Percentiles rank a stretch among this genome's conserved stretches.
Conservation (phyloP, 2,329 filamentous ascomycete species). For the Arthrobotrys iridis region DNA sequence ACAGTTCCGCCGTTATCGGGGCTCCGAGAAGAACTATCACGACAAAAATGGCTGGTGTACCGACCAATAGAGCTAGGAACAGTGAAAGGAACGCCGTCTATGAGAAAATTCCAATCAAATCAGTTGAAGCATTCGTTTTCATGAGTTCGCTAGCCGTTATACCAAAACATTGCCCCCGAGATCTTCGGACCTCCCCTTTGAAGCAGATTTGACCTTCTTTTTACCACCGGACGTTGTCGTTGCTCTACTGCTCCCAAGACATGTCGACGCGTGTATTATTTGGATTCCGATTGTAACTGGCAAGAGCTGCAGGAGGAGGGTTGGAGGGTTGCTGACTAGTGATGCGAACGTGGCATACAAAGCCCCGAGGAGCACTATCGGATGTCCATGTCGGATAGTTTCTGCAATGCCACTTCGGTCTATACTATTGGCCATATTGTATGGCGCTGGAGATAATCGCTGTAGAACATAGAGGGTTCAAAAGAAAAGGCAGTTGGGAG, state of each 20-base stretch:
- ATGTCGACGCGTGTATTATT: constrained; percentile 71
- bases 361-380: constrained; percentile 72
- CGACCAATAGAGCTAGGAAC: constrained; percentile 65
- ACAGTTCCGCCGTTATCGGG: constrained; percentile 81
- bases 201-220: constrained; percentile 34
- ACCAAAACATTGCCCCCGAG: constrained; percentile 25
- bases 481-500: constrained; percentile 38
- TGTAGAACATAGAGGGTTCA: background rate
- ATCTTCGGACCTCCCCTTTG: constrained; percentile 28
- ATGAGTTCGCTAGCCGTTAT: background rate
- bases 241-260: constrained; percentile 62
- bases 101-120: background rate
- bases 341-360: constrained; percentile 72
- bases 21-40: constrained; percentile 89
- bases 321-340: constrained; percentile 76
- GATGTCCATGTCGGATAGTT: constrained; percentile 73
- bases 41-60: constrained; percentile 68
- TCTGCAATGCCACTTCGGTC: constrained; percentile 65
- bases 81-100: constrained; percentile 78
- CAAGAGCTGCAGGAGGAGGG: constrained; percentile 70
- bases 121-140: background rate
- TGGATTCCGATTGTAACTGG: constrained; percentile 74
- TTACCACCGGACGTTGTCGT: background rate
- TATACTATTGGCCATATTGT: constrained; percentile 61
- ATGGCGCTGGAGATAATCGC: constrained; percentile 3